Base-by-base conservation (phyloP, 106 monocot species). In the Triglochin maritima region DNA sequence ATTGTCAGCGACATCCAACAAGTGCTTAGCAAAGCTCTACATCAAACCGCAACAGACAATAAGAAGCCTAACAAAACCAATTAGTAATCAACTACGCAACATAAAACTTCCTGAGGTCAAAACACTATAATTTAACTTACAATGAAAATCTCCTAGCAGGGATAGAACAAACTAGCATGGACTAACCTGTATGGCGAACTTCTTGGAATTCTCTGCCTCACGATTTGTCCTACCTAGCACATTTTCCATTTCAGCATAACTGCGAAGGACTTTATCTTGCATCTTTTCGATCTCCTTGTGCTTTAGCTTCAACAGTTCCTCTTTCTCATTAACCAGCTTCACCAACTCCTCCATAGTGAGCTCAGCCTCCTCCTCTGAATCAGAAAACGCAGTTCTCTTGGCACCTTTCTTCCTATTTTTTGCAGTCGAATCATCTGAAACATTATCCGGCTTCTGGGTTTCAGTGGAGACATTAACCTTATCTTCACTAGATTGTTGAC, bases 1-100 rank as follows among this genome's bases (percentile, higher is more conserved):
- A 74, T 96, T 96, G 63, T 96, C 95, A 69, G 95, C 85, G 66
- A 96, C 95, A 84, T 96, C 95, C 54, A 96, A 63, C 56, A 96
- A 73, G 76, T 79, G 69, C 78, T 96, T 90, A 10, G 87, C 87
- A 77, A 96, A 96, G 63, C 68, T 91, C 96, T 96, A 62, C 14
- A 66, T n/a, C 29, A 29, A 29, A 29, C 29, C 29, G 29, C 29
- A 29, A 29, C 29, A 29, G 29, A 29, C 29, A 29, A 29, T 29
- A 29, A 29, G 29, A 29, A 29, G 1, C 29, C 0, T 29, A 29
- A 29, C 29, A 29, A 29, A 29, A 29, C 29, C 29, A 29, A 29
- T 29, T 29, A 29, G 29, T 29, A 0, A 29, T 29, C 29, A 29
- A 29, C 29, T 29, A 29, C 29, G 29, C 29, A 45, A 9, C 17